phyloP scores from a whole-genome alignment of 2,329 filamentous ascomycete species.

The Ascochyta rabiei region DNA sequence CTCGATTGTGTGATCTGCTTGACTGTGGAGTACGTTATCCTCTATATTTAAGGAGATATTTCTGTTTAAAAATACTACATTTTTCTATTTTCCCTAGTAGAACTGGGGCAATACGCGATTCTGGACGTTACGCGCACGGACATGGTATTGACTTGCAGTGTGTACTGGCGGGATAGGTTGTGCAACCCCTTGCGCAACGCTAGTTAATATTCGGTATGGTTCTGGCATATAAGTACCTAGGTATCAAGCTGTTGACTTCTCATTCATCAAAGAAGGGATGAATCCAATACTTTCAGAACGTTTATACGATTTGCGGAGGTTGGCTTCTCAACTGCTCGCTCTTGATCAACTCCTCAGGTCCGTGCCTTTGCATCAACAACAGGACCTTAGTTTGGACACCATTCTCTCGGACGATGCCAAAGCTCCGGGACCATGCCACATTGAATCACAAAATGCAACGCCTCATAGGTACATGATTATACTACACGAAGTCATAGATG shows the following conservation, averaged over 20 bases:
- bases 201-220: neutral
- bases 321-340: constrained; percentile 3
- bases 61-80: too few species aligned
- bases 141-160: too few species aligned
- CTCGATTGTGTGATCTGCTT: too few species aligned
- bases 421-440: neutral
- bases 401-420: neutral
- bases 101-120: too few species aligned
- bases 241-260: neutral
- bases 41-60: too few species aligned
- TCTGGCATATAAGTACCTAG: neutral
- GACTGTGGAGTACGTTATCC: too few species aligned
- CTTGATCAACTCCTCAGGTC: constrained; percentile 12
- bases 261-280: neutral
- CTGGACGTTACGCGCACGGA: too few species aligned
- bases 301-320: neutral
- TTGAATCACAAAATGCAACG: neutral
- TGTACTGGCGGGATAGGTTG: neutral
- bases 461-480: neutral
- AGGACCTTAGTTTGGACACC: constrained; percentile 7
- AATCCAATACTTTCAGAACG: neutral
- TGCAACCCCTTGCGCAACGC: neutral
- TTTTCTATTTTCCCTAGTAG: too few species aligned
- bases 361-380: constrained; percentile 4
- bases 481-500: constrained; percentile 1